Conservation (phyloP, 352 stramenopile species). For the Blastocystis sp. region DNA sequence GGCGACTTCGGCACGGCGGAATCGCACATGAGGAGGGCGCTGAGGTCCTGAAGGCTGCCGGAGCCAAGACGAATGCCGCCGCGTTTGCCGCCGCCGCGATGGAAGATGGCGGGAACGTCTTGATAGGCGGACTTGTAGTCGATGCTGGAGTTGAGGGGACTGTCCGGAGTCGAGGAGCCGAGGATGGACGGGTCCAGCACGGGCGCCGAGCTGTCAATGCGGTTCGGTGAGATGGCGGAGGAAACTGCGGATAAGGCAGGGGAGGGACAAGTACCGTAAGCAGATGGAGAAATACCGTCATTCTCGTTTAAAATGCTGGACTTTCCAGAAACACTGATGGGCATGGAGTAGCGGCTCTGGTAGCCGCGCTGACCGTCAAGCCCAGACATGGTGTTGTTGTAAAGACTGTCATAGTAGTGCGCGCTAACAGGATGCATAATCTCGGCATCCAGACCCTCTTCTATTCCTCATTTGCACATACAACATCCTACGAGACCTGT, state of each 20-base stretch:
- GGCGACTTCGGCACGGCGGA: not conserved
- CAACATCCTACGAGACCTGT: not conserved
- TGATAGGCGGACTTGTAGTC: conserved; percentile 9
- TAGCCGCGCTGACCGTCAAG: not conserved
- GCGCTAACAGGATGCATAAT: conserved; percentile 16
- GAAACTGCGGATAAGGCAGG: not conserved
- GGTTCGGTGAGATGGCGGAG: not conserved
- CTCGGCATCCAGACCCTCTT: conserved; percentile 10
- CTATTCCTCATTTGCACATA: not conserved
- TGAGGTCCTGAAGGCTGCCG: not conserved
- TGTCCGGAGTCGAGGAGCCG: conserved; percentile 31
- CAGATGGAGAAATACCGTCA: not conserved
- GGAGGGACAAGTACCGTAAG: not conserved
- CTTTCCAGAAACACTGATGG: not conserved
- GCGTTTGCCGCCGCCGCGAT: conserved; percentile 26
- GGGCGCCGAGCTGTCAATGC: not conserved
- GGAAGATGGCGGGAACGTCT: conserved; percentile 34
- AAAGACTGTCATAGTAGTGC: conserved; percentile 40
- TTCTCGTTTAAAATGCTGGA: conserved; percentile 6
- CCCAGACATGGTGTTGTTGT: not conserved
- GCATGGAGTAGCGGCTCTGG: conserved; percentile 1
- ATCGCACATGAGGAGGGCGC: not conserved
- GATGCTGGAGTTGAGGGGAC: conserved; percentile 55
- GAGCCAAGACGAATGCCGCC: conserved; percentile 27
- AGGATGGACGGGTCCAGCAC: not conserved